These are phyloP conservation scores for Oenanthe javanica DNA, from an alignment of 140 eudicot genomes.

Conservation along the genomic window DNA sequence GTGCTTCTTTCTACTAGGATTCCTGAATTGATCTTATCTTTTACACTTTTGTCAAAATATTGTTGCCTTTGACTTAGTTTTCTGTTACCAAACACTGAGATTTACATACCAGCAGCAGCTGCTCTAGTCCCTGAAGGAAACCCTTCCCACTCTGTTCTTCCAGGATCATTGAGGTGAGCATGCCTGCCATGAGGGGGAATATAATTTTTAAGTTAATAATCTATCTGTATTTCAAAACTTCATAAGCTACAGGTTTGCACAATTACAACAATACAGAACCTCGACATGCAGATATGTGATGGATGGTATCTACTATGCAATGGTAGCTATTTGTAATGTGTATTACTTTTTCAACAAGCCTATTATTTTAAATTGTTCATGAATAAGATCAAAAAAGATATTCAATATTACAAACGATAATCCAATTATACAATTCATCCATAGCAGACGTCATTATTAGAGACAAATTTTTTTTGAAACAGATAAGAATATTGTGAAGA, in stretches of 20 bases:
- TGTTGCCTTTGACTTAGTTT: background rate
- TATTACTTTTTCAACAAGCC: background rate
- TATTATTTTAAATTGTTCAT: background rate
- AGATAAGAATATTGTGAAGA: background rate
- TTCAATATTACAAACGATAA: background rate
- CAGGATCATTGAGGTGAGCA: conserved; percentile 97
- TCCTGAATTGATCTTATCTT: background rate
- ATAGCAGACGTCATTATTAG: background rate
- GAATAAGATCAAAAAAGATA: background rate
- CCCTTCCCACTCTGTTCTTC: conserved; percentile 97
- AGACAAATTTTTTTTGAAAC: background rate
- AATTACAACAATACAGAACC: background rate
- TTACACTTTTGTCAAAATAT: background rate
- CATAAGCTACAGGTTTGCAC: background rate
- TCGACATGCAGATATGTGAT: background rate
- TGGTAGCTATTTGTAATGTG: background rate
- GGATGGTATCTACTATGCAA: background rate
- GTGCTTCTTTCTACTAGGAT: background rate
- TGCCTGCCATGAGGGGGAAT: conserved; percentile 42
- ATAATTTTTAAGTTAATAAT: background rate
- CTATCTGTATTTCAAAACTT: background rate
- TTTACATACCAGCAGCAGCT: conserved; percentile 89
- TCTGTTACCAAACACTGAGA: background rate
- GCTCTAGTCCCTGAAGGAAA: conserved; percentile 99
- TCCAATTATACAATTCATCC: background rate